phyloP scores from a whole-genome alignment of 306 rosid genomes.

The Cucurbita ficifolia region DNA sequence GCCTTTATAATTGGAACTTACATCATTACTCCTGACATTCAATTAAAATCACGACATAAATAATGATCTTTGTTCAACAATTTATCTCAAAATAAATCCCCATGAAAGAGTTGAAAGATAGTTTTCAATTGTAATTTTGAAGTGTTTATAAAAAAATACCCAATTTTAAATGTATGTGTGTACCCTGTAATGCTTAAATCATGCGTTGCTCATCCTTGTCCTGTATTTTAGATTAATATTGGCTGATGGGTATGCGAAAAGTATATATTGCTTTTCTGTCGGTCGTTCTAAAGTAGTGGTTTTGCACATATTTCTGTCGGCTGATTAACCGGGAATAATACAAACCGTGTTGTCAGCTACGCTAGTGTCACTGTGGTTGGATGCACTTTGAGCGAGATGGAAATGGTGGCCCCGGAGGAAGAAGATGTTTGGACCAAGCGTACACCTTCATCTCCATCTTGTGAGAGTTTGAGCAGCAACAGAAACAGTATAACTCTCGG shows the following conservation, averaged over 20 bases:
- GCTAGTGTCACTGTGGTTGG: background rate
- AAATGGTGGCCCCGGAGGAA: background rate
- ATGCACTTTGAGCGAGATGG: background rate
- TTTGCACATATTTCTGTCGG: slow-evolving; percentile 1
- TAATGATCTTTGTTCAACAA: background rate
- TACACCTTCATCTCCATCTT: background rate
- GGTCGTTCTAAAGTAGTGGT: background rate
- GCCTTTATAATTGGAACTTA: slow-evolving; percentile 6
- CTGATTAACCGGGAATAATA: background rate
- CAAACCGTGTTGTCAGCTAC: background rate
- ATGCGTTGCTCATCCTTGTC: background rate
- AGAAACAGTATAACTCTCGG: background rate
- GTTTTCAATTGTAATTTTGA: background rate
- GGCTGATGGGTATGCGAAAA: background rate
- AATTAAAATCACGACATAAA: background rate
- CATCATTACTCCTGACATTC: slow-evolving; percentile 6
- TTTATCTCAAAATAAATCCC: background rate
- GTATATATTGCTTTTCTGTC: background rate
- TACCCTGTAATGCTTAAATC: background rate
- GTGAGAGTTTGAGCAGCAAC: slow-evolving; percentile 10
- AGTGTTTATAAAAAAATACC: background rate
- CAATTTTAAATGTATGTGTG: background rate
- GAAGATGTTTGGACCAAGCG: background rate
- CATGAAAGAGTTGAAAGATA: background rate
- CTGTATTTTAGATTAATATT: background rate